Base-by-base conservation (phyloP, 345 rosid species). In the Eucalyptus caleyi region DNA sequence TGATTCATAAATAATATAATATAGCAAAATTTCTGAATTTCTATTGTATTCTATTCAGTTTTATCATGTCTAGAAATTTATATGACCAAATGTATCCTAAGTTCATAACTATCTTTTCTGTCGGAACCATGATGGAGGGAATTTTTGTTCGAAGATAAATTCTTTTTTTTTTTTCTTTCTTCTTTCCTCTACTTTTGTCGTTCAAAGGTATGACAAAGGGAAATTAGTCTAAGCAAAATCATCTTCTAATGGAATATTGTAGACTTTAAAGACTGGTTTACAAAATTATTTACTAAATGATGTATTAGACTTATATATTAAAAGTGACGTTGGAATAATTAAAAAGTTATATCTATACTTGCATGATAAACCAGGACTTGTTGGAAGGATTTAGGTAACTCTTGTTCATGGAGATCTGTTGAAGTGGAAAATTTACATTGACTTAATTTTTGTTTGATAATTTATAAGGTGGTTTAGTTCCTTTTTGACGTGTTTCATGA, bases 81-180 rank as follows among this genome's bases (percentile, higher is more conserved):
- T 0, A 54, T 54, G 24, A 54, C 60, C 60, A 54, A 54, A 54
- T 54, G 26, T 23, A 54, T 4, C 18, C 23, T 16, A 67, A 32
- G 42, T 34, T 67, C 80, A 32, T 19, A n/a, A 9, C 23, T 67
- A 32, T 32, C 80, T 67, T 32, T 7, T 6, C 40, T 1, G 1
- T 3, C 0, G 0, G 6, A n/a, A 67, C 80, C 80, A n/a, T 0
- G 11, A 16, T 1, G 0, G 1, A 19, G 80, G 40, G 23, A 8
- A 67, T 67, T 32, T n/a, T 67, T 37, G 11, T 16, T 6, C 3
- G 5, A n/a, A 32, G 40, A 32, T 16, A 67, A 24, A 10, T 59
- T 59, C 13, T 24, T 10, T 59, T 14, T 50, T 50, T 2, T 59
- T 7, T 26, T n/a, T 62, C 3, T n/a, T 67, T 7, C 37, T 67